Conservation (phyloP, 2,329 filamentous ascomycete genomes). For the Ophioceras dolichostomum region DNA sequence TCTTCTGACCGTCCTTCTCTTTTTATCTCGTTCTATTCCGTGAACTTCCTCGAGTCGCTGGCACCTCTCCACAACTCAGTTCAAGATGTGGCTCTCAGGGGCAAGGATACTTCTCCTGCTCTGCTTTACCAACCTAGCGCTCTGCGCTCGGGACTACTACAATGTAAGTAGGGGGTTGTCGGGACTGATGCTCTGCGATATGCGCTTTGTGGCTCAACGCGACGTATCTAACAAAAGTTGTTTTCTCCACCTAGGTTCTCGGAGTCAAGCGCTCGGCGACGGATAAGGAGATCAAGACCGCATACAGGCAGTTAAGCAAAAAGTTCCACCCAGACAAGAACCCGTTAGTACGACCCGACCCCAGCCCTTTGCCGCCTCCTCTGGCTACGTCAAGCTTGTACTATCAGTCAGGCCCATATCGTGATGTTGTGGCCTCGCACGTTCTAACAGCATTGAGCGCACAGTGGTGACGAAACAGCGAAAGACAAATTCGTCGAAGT, state of each 20-base stretch:
- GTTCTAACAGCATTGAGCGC: too few relatives aligned
- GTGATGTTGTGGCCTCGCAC: too few relatives aligned
- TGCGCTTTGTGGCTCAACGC: too few relatives aligned
- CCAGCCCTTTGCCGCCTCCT: background rate
- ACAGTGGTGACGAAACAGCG: conserved; percentile 63
- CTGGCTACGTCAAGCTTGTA: too few relatives aligned
- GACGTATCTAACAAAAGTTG: too few relatives aligned
- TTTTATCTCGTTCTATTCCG: too few relatives aligned
- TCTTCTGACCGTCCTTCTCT: too few relatives aligned
- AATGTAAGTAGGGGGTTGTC: too few relatives aligned
- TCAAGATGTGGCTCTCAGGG: conserved; percentile 41
- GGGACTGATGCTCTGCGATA: too few relatives aligned
- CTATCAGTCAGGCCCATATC: too few relatives aligned
- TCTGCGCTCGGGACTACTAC: conserved; percentile 64
- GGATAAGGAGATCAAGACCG: conserved; percentile 84
- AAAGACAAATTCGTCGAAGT: conserved; percentile 89
- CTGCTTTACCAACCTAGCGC: conserved; percentile 37
- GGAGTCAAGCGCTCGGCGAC: conserved; percentile 68
- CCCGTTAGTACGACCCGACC: conserved; percentile 47
- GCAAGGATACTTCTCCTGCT: conserved; percentile 39
- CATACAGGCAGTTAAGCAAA: conserved; percentile 85
- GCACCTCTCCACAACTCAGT: too few relatives aligned
- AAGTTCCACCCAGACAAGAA: conserved; percentile 98
- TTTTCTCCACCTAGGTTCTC: conserved; percentile 49
- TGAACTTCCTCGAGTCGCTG: too few relatives aligned